Conservation (phyloP, 768 basidiomycete genomes). For the Guyanaporus albipodus region DNA sequence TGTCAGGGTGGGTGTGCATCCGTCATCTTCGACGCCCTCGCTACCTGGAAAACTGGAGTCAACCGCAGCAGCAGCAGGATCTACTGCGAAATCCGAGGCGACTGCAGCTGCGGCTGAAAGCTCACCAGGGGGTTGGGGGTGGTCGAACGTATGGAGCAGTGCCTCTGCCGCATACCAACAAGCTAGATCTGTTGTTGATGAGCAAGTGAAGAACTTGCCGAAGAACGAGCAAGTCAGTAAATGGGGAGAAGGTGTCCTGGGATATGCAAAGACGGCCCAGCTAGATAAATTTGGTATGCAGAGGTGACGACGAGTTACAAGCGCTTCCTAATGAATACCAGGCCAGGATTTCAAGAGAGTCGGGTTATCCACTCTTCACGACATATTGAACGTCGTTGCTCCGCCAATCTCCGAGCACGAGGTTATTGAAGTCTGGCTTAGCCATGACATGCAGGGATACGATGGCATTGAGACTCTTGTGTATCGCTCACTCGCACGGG, state of each 20-base stretch:
- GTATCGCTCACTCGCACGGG: conserved; percentile 80
- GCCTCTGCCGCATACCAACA: conserved; percentile 86
- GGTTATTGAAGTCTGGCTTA: conserved; percentile 92
- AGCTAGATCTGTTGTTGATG: conserved; percentile 84
- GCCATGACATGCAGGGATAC: conserved; percentile 96
- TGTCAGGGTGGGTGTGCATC: conserved; percentile 56
- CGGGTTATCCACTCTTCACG: conserved; percentile 83
- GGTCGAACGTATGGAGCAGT: conserved; percentile 86
- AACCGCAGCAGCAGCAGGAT: conserved; percentile 26
- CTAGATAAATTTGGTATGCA: conserved; percentile 82
- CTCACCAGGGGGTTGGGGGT: conserved; percentile 58
- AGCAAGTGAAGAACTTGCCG: conserved; percentile 85
- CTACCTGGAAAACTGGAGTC: conserved; percentile 33
- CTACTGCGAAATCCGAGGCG: conserved; percentile 19
- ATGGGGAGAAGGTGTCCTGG: conserved; percentile 81
- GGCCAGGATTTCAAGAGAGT: conserved; percentile 88
- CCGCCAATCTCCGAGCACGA: conserved; percentile 99
- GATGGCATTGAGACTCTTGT: conserved; percentile 94
- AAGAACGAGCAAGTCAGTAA: conserved; percentile 85
- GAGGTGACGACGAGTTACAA: conserved; percentile 17
- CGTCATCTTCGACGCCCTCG: conserved; percentile 40
- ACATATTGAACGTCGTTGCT: conserved; percentile 93
- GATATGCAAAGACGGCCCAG: conserved; percentile 85
- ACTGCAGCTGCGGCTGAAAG: conserved; percentile 11
- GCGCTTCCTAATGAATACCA: conserved; percentile 29